Evolutionary conservation across 805 yeast species (phyloP).

Genomic region (Alloascoidea africana): DNA sequence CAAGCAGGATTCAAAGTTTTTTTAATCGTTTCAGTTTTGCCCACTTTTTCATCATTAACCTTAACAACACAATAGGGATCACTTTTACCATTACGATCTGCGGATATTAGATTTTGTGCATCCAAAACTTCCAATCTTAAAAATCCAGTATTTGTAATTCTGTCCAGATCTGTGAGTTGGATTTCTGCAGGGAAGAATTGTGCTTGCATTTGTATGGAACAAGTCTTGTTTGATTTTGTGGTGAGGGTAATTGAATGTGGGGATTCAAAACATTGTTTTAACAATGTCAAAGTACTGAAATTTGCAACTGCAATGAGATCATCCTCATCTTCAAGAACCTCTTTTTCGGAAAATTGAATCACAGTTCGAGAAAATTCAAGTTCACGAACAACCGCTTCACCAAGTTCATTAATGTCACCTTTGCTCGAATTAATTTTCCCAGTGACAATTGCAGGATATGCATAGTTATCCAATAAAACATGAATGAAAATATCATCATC

Average conservation of each 20-base stretch:
- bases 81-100: slow-evolving; percentile 68
- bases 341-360: slow-evolving; percentile 39
- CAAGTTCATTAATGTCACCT: slow-evolving; percentile 28
- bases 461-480: slow-evolving; percentile 50
- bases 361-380: slow-evolving; percentile 47
- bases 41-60: slow-evolving; percentile 37
- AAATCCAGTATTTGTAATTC: slow-evolving; percentile 54
- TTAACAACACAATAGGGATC: slow-evolving; percentile 61
- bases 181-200: slow-evolving; percentile 54
- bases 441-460: slow-evolving; percentile 38
- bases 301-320: slow-evolving; percentile 42
- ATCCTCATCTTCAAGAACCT: slow-evolving; percentile 32
- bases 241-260: slow-evolving; percentile 42
- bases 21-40: slow-evolving; percentile 53
- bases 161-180: slow-evolving; percentile 48
- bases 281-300: slow-evolving; percentile 43
- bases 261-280: slow-evolving; percentile 39
- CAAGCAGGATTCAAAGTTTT: slow-evolving; percentile 61
- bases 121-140: slow-evolving; percentile 34
- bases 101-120: slow-evolving; percentile 46
- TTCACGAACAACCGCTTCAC: slow-evolving; percentile 55
- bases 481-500: slow-evolving; percentile 54
- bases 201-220: slow-evolving; percentile 31
- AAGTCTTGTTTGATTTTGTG: slow-evolving; percentile 29
- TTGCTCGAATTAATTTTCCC: slow-evolving; percentile 23